Conservation (phyloP, 1,284 basidiomycete species). For the Austroboletus olivaceoglutinosus region DNA sequence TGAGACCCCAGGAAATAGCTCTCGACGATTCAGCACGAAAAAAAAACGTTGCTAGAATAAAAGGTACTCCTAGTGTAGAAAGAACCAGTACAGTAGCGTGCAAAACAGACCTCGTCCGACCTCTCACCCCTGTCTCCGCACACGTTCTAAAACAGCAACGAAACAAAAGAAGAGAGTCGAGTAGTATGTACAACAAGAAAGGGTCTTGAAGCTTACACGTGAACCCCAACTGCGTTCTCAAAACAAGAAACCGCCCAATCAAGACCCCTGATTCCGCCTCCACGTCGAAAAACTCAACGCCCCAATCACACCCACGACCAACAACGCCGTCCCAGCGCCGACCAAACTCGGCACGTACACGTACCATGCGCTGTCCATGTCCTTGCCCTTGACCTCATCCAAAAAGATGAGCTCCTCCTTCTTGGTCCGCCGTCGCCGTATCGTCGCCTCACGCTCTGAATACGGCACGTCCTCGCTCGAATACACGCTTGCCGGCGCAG, state of each 20-base stretch:
- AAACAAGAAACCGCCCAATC: slow-evolving; percentile 7
- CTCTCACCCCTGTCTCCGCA: too few species aligned
- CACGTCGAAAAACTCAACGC: slow-evolving; percentile 74
- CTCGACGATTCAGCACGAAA: too few species aligned
- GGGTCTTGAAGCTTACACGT: neutral
- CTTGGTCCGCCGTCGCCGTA: slow-evolving; percentile 45
- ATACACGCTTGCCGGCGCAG: slow-evolving; percentile 37
- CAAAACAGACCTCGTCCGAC: too few species aligned
- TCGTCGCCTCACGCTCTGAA: slow-evolving; percentile 39
- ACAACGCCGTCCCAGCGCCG: slow-evolving; percentile 73
- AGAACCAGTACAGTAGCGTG: too few species aligned
- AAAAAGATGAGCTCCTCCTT: slow-evolving; percentile 52
- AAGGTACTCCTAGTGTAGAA: too few species aligned
- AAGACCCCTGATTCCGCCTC: slow-evolving; percentile 63
- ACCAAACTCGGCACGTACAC: slow-evolving; percentile 71
- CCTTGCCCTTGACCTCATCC: slow-evolving; percentile 42
- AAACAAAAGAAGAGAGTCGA: too few species aligned
- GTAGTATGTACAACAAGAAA: neutral
- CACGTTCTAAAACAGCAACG: neutral
- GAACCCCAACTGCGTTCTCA: neutral
- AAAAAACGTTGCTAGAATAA: too few species aligned
- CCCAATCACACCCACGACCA: slow-evolving; percentile 73
- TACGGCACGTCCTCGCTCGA: slow-evolving; percentile 30
- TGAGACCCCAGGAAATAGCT: too few species aligned
- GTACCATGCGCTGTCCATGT: slow-evolving; percentile 72